Evolutionary conservation across 495 filamentous ascomycete genomes (phyloP).

Genomic region (Pseudoneurospora amorphoporcata): DNA sequence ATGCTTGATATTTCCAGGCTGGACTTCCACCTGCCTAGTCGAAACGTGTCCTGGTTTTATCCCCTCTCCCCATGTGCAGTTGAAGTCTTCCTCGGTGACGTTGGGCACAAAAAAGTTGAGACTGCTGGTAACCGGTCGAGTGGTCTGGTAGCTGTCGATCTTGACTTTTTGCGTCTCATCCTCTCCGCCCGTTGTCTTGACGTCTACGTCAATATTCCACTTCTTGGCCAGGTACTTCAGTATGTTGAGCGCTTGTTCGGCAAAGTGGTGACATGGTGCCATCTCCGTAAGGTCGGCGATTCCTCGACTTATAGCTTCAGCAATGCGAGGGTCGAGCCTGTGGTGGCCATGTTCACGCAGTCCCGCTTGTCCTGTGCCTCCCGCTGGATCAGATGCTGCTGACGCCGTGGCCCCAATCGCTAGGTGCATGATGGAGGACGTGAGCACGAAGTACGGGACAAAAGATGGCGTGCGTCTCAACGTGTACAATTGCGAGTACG

Average conservation of each 20-base stretch:
- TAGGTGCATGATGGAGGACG: constrained; percentile 48
- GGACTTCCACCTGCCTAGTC: neutral
- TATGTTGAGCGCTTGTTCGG: constrained; percentile 47
- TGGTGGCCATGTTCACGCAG: constrained; percentile 11
- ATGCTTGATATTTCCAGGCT: constrained; percentile 1
- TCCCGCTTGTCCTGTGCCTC: constrained; percentile 4
- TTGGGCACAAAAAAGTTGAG: constrained; percentile 44
- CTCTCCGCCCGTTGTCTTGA: constrained; percentile 12
- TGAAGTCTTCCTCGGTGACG: constrained; percentile 30
- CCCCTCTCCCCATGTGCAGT: constrained; percentile 21
- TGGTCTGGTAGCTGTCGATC: constrained; percentile 14
- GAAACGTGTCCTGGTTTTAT: neutral
- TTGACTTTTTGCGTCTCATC: neutral
- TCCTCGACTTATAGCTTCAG: constrained; percentile 30
- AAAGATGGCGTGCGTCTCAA: constrained; percentile 47
- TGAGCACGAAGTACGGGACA: constrained; percentile 50
- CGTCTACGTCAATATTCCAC: constrained; percentile 45
- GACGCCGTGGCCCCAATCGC: constrained; percentile 29
- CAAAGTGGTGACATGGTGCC: constrained; percentile 49
- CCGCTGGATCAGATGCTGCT: neutral
- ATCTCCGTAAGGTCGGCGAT: constrained; percentile 46
- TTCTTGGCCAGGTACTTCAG: constrained; percentile 42
- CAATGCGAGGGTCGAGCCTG: constrained; percentile 20
- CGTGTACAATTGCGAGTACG: constrained; percentile 50
- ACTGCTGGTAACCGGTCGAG: constrained; percentile 30